Evolutionary conservation across 1,139 yeast genomes (phyloP).

Genomic region (Kluyveromyces sp.): DNA sequence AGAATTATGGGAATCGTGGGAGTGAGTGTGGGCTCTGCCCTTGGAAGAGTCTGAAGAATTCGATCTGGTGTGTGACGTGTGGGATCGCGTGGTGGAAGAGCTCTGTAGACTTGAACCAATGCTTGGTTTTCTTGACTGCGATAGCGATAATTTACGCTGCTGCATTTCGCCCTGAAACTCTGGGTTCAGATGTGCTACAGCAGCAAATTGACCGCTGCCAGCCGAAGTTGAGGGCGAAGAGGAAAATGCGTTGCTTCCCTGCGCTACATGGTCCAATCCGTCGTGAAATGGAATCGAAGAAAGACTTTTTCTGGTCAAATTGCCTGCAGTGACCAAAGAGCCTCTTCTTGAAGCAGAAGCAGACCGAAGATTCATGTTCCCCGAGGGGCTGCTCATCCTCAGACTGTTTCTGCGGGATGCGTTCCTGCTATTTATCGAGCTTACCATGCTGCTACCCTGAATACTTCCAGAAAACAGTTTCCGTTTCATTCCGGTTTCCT

Average conservation of each 20-base stretch:
- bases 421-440: not conserved
- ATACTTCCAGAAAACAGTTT: not conserved
- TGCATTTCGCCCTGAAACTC: constrained; percentile 13
- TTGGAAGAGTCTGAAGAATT: constrained; percentile 12
- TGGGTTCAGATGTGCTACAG: constrained; percentile 11
- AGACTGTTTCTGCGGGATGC: constrained; percentile 7
- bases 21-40: not conserved
- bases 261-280: not conserved
- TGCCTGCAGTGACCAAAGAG: constrained; percentile 4
- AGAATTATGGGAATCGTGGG: not conserved
- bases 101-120: constrained; percentile 2
- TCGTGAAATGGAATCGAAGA: constrained; percentile 2
- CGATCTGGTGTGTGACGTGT: not conserved
- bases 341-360: constrained; percentile 6
- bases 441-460: not conserved
- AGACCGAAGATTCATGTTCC: constrained; percentile 1
- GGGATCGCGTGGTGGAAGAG: constrained; percentile 4
- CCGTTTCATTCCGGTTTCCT: constrained; percentile 10
- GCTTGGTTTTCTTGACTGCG: constrained; percentile 6
- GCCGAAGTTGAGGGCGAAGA: not conserved
- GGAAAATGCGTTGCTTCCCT: not conserved
- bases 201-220: constrained; percentile 1
- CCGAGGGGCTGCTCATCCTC: constrained; percentile 3
- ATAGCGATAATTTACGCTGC: not conserved
- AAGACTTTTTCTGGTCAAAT: constrained; percentile 6